A percentile compares a stretch with the other conserved stretches of the same genome.
Evolutionary conservation across 2,329 filamentous ascomycete genomes (phyloP).

Genomic region (Trichoderma asperellum): DNA sequence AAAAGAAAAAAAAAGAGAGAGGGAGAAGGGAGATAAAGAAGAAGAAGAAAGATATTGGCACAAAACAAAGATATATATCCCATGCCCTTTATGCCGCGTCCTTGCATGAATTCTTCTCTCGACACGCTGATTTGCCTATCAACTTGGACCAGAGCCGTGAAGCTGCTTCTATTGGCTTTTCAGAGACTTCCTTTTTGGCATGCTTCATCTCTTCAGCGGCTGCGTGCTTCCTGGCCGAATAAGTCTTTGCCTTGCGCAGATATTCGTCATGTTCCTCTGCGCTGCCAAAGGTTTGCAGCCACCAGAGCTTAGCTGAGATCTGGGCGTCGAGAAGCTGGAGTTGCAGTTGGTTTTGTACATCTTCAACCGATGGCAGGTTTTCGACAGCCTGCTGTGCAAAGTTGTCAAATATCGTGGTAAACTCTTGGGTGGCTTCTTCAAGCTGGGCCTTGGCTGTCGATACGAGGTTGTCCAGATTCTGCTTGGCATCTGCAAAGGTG

Average conservation of each 20-base stretch:
- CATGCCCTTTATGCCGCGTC: not conserved
- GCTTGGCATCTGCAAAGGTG: constrained; percentile 34
- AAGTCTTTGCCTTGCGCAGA: constrained; percentile 50
- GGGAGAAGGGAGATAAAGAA: constrained; percentile 3
- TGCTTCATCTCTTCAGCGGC: constrained; percentile 40
- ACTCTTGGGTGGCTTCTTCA: constrained; percentile 30
- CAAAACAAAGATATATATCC: not conserved
- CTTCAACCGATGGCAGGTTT: constrained; percentile 33
- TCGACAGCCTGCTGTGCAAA: constrained; percentile 32
- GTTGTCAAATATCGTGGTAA: constrained; percentile 32
- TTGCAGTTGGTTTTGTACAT: constrained; percentile 47
- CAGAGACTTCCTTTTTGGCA: constrained; percentile 30
- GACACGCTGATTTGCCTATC: constrained; percentile 34
- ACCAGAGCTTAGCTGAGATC: constrained; percentile 59
- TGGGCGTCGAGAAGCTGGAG: constrained; percentile 57
- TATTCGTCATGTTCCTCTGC: constrained; percentile 52
- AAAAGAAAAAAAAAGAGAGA: not conserved
- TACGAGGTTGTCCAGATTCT: constrained; percentile 34
- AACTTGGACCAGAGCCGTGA: constrained; percentile 35
- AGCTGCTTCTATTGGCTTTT: constrained; percentile 36
- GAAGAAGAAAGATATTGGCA: constrained; percentile 7
- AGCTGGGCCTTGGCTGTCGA: constrained; percentile 31
- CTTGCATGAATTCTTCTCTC: constrained; percentile 11
- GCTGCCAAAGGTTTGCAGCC: constrained; percentile 58
- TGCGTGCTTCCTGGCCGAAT: constrained; percentile 45